These are phyloP conservation scores for Blepharisma stoltei DNA, from an alignment of 73 alveolate genomes.

Conservation along the genomic window DNA sequence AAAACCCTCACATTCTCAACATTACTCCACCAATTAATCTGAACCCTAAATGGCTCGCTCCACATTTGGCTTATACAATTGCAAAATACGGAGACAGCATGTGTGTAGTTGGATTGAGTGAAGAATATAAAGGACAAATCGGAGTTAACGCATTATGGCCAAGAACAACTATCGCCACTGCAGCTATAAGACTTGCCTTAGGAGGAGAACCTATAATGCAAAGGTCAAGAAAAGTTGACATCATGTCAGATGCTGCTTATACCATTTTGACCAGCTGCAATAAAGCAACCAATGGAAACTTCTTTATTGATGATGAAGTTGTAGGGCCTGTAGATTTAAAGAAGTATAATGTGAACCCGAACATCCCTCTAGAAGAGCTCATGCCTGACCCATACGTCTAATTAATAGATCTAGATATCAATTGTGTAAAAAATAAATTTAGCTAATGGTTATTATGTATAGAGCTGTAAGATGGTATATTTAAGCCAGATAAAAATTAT, in stretches of 20 bases:
- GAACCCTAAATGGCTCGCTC: slow-evolving; percentile 71
- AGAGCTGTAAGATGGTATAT: no score
- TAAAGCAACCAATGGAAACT: slow-evolving; percentile 67
- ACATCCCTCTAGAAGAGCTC: slow-evolving; percentile 40
- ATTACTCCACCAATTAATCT: slow-evolving; percentile 71
- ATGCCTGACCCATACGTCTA: slow-evolving; percentile 45
- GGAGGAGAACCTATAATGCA: slow-evolving; percentile 79
- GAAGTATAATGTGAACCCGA: slow-evolving; percentile 54
- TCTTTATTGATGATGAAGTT: slow-evolving; percentile 78
- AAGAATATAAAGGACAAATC: slow-evolving; percentile 59
- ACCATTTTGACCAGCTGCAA: slow-evolving; percentile 62
- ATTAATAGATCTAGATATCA: no score
- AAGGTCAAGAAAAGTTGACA: slow-evolving; percentile 68
- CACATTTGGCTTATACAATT: slow-evolving; percentile 68
- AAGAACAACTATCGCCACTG: slow-evolving; percentile 79
- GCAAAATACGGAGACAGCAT: slow-evolving; percentile 80
- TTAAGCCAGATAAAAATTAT: no score
- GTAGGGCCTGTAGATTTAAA: slow-evolving; percentile 58
- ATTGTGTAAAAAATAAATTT: no score
- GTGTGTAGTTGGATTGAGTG: slow-evolving; percentile 75
- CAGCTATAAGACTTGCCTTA: slow-evolving; percentile 72
- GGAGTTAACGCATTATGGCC: slow-evolving; percentile 87
- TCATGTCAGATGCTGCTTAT: slow-evolving; percentile 84
- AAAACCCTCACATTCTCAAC: slow-evolving; percentile 79
- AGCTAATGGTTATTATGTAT: no score